Base-by-base conservation (phyloP, 192 early-diverging fungal species). In the Umbelopsis sp. region DNA sequence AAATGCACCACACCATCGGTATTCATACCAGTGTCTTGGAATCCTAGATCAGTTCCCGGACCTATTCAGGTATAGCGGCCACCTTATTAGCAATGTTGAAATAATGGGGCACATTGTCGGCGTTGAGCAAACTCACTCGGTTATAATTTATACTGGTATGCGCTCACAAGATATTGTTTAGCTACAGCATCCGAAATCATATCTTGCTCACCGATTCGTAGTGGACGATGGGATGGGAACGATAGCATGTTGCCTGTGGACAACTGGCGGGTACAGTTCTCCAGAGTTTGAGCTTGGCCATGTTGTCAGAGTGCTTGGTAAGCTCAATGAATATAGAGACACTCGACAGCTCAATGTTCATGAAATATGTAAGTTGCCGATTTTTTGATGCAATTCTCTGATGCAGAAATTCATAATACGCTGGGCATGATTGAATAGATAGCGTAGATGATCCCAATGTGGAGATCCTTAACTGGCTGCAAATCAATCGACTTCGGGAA, bases 61-160 rank as follows among this genome's bases (percentile, higher is more conserved):
- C 35, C 27, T 61, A 12, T 61, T 33, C 30, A 6, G 18, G 18
- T 61, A 27, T 35, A 30, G 30, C 16, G 25, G 27, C 18, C 55
- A 30, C 7, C 27, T 35, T 16, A 35, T 61, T 12, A 35, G 13
- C 55, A 61, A 61, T 35, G 55, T 61, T 6, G 55, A 61, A n/a
- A 61, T 61, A 4, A 12, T 30, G 33, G 55, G 55, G 2, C 27
- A 25, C 13, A 35, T 61, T 18, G 55, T 61, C 25, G 55, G 55
- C 30, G 30, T 61, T 35, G 55, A 61, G 33, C 55, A 61, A 30
- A 61, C 21, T 6, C 21, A 61, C 13, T 16, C 25, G 6, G 33
- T 61, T 15, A n/a, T 61, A n/a, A 61, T 61, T 12, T 61, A 61
- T 16, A 61, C 55, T n/a, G 55, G 55, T 61, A 61, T 18, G 37